A percentile compares a stretch with the other conserved stretches of the same genome.
Evolutionary conservation across 176 grass and related monocot genomes (phyloP).

Genomic region (Sorghum bicolor): Sorghum_bicolor_NCBIv3 NC_012874.2:68106501-68107000

Average conservation of each 20-base stretch:
- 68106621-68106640: slow-evolving; percentile 36
- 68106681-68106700: slow-evolving; percentile 30
- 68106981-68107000: slow-evolving; percentile 37
- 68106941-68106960: slow-evolving; percentile 35
- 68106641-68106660: slow-evolving; percentile 11
- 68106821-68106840: slow-evolving; percentile 49
- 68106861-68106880: slow-evolving; percentile 31
- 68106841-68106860: slow-evolving; percentile 51
- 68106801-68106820: slow-evolving; percentile 43
- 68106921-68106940: slow-evolving; percentile 35
- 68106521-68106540: slow-evolving; percentile 35
- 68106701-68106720: no score
- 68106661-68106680: slow-evolving; percentile 46
- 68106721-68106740: slow-evolving; percentile 13
- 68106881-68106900: slow-evolving; percentile 1
- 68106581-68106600: slow-evolving; percentile 73
- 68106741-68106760: slow-evolving; percentile 18
- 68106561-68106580: slow-evolving; percentile 47
- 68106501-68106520: slow-evolving; percentile 42
- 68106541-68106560: slow-evolving; percentile 28
- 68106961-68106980: slow-evolving; percentile 39
- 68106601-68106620: slow-evolving; percentile 44
- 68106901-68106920: slow-evolving; percentile 25
- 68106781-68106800: slow-evolving; percentile 9
- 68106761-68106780: slow-evolving; percentile 27